These are phyloP conservation scores for Teratosphaeria nubilosa DNA, from an alignment of 2,329 filamentous ascomycete genomes.

Conservation along the genomic window DNA sequence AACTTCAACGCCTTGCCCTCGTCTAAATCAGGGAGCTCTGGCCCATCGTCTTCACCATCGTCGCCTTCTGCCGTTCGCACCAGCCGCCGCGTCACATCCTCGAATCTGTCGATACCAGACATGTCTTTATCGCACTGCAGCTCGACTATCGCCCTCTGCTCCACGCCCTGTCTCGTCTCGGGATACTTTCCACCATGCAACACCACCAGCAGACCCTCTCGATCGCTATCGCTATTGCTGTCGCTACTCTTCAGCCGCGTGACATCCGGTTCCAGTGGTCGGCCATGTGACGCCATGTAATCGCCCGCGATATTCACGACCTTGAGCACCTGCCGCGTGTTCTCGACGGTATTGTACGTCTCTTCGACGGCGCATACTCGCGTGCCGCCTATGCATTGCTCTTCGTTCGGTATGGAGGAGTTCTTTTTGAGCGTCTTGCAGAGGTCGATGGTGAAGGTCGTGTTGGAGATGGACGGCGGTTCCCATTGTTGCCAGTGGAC, in stretches of 20 bases:
- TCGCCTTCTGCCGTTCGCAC: conserved; percentile 14
- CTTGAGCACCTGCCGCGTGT: conserved; percentile 17
- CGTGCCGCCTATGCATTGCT: conserved; percentile 53
- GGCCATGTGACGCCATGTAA: conserved; percentile 49
- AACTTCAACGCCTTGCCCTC: conserved; percentile 60
- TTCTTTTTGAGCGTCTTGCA: conserved; percentile 57
- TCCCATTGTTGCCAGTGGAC: conserved; percentile 46
- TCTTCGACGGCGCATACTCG: conserved; percentile 68
- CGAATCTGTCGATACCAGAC: conserved; percentile 61
- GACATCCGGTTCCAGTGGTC: conserved; percentile 53
- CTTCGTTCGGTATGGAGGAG: conserved; percentile 45
- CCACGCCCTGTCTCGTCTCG: conserved; percentile 38
- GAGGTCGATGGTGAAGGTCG: conserved; percentile 72
- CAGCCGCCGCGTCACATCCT: conserved; percentile 33
- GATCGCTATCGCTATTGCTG: conserved; percentile 53
- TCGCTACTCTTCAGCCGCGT: conserved; percentile 56
- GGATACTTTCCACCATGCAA: conserved; percentile 50
- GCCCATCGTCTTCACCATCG: conserved; percentile 25
- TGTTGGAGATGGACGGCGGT: conserved; percentile 52
- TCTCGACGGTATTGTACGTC: conserved; percentile 36
- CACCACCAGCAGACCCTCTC: conserved; percentile 62
- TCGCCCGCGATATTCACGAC: conserved; percentile 68
- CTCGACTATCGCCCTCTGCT: conserved; percentile 71
- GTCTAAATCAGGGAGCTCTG: conserved; percentile 33
- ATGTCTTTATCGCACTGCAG: conserved; percentile 68